phyloP scores from a whole-genome alignment of 345 rosid genomes.

The Acer saccharum region DNA sequence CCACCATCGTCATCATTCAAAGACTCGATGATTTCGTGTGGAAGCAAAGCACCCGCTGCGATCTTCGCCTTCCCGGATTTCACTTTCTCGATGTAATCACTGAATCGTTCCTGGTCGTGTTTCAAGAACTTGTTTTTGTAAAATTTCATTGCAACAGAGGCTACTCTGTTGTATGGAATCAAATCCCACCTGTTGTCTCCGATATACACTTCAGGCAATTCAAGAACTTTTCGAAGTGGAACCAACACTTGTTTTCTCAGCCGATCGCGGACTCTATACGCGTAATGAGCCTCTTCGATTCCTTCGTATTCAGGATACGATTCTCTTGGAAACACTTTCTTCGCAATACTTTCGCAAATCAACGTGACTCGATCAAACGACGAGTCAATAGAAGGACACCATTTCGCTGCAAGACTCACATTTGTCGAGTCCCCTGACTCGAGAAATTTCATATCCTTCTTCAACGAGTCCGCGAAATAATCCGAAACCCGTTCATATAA shows the following conservation, averaged over 20 bases:
- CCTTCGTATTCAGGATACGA: slow-evolving; percentile 51
- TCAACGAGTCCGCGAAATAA: slow-evolving; percentile 43
- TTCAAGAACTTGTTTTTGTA: slow-evolving; percentile 54
- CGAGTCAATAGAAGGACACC: slow-evolving; percentile 70
- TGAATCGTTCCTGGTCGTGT: slow-evolving; percentile 50
- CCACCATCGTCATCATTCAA: slow-evolving; percentile 43
- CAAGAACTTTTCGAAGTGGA: slow-evolving; percentile 51
- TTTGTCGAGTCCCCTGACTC: slow-evolving; percentile 32
- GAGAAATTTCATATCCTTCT: slow-evolving; percentile 31
- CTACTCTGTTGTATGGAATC: slow-evolving; percentile 54
- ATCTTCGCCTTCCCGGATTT: slow-evolving; percentile 47
- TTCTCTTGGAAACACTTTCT: slow-evolving; percentile 45
- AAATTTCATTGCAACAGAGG: slow-evolving; percentile 64
- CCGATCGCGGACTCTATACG: slow-evolving; percentile 61
- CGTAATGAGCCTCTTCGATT: slow-evolving; percentile 64
- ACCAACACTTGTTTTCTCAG: slow-evolving; percentile 58
- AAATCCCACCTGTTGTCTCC: slow-evolving; percentile 48
- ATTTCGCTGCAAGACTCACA: slow-evolving; percentile 64
- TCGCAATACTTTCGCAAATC: slow-evolving; percentile 62
- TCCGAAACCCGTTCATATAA: slow-evolving; percentile 58
- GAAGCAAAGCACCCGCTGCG: slow-evolving; percentile 66
- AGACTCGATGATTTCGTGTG: slow-evolving; percentile 55
- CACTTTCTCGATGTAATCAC: slow-evolving; percentile 43
- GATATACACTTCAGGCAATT: slow-evolving; percentile 66
- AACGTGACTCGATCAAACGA: slow-evolving; percentile 50